Evolutionary conservation across 2,329 filamentous ascomycete genomes (phyloP), one percentile per base, ranked within the genome.

Genomic region (Herpotrichia juniperi): DNA sequence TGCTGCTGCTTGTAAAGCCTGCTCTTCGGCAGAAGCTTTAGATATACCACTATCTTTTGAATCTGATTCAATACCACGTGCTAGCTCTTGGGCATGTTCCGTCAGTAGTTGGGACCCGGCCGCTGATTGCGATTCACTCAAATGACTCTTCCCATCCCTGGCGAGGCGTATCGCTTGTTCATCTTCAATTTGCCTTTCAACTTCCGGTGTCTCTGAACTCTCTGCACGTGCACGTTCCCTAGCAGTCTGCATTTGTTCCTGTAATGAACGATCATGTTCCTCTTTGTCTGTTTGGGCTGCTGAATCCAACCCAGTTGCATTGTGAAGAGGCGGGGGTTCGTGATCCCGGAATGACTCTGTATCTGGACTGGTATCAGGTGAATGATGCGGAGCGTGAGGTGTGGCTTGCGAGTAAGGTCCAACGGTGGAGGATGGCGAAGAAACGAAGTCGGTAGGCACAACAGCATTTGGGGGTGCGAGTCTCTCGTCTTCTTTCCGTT

Each of bases 311-410:
- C 62, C 61, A 31, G 72, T 63, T n/a, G 71, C 71, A 26, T 53
- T 53, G 54, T 69, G 51, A 53, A 67, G 17, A 53, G 63, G 50
- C 28, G 58, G 42, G 57, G 66, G 57, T 56, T 65, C 32, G 56
- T 57, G 68, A 24, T 76, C 74, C 9, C 70, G 74, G 51, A 78
- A 77, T 42, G 76, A 71, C 24, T 76, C 88, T 48, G 88, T 83
- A 48, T 89, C 88, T 1, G 88, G 87, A 61, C 88, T 92, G 1
- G 89, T 92, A 59, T 88, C 87, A 1, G 88, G 85, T 1, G 89
- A 92, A 6, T 81, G 82, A 56, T 88, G 83, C 53, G 87, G 83
- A 32, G 87, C 81, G 30, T 82, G 83, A 1, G 90, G 88, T 0
- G 90, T 94, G 19, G 87, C 85, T 48, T 86, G 86, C 37, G 89